A percentile compares a stretch with the other conserved stretches of the same genome.
Conservation (phyloP, 768 basidiomycete genomes). For the Termitomyces sp. region DNA sequence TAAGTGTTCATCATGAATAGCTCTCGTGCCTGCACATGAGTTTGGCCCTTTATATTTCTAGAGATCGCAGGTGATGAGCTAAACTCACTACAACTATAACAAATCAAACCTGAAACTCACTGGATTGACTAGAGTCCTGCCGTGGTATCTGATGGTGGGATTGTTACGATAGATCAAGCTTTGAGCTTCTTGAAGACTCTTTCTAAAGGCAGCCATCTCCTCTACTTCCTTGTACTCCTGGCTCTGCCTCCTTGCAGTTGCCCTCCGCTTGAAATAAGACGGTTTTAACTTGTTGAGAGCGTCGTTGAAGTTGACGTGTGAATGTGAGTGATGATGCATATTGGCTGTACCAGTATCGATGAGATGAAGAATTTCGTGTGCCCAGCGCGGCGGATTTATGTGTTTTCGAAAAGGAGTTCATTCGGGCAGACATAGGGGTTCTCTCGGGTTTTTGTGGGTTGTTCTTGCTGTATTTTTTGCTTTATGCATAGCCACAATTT, state of each 20-base stretch:
- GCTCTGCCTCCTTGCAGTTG: neutral
- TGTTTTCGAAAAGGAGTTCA: neutral
- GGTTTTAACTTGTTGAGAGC: neutral
- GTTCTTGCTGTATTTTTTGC: neutral
- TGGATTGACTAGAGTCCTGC: constrained; percentile 3
- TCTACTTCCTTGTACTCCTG: neutral
- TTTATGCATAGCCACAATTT: neutral
- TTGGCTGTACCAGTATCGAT: neutral
- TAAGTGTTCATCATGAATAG: neutral
- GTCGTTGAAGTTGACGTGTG: neutral
- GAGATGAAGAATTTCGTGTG: neutral
- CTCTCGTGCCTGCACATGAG: neutral
- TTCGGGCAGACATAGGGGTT: neutral
- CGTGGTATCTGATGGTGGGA: neutral
- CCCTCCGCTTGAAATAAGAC: constrained; percentile 5
- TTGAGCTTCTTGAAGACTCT: constrained; percentile 1
- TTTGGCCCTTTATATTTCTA: constrained; percentile 6
- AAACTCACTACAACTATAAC: neutral
- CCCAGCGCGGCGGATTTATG: neutral
- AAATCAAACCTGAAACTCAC: neutral
- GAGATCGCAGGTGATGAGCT: neutral
- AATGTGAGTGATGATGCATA: neutral
- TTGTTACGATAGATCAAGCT: neutral
- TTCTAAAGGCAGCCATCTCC: constrained; percentile 2
- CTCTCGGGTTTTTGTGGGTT: constrained; percentile 1